These are phyloP conservation scores for Telfairia occidentalis DNA, from an alignment of 331 rosid species.

Conservation along the genomic window DNA sequence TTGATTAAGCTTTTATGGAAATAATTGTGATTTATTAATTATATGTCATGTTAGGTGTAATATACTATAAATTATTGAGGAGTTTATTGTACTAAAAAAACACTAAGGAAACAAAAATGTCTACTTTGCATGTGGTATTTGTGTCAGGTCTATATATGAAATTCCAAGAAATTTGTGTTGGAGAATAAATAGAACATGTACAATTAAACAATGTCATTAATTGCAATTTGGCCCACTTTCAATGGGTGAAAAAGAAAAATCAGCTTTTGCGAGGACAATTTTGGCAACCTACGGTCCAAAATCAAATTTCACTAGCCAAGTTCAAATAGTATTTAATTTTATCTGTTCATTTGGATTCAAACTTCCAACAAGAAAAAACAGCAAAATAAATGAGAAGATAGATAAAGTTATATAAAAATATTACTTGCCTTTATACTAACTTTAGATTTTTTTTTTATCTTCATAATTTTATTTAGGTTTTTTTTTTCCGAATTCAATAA, in stretches of 20 bases:
- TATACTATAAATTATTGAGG: neutral
- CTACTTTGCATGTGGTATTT: slow-evolving; percentile 12
- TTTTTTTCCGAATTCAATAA: too few species aligned
- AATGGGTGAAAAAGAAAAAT: neutral
- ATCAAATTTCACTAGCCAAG: neutral
- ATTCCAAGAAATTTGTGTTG: slow-evolving; percentile 7
- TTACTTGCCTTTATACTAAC: too few species aligned
- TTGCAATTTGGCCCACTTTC: slow-evolving; percentile 14
- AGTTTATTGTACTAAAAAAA: neutral
- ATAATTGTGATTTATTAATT: neutral
- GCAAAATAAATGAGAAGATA: neutral
- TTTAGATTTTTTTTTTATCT: too few species aligned
- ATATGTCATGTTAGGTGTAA: neutral
- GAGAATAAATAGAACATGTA: slow-evolving; percentile 8
- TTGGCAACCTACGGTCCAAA: slow-evolving; percentile 3
- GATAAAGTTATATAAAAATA: too few species aligned
- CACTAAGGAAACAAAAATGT: neutral
- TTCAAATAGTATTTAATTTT: neutral
- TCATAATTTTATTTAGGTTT: too few species aligned
- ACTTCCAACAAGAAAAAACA: neutral
- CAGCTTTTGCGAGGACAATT: neutral
- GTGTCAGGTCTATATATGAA: neutral
- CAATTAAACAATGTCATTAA: slow-evolving; percentile 3
- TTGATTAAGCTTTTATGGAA: neutral
- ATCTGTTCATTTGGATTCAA: neutral